Percentiles rank a stretch among this genome's conserved stretches.
phyloP scores from a whole-genome alignment of 2,329 filamentous ascomycete genomes.

The Pseudogymnoascus sp. region DNA sequence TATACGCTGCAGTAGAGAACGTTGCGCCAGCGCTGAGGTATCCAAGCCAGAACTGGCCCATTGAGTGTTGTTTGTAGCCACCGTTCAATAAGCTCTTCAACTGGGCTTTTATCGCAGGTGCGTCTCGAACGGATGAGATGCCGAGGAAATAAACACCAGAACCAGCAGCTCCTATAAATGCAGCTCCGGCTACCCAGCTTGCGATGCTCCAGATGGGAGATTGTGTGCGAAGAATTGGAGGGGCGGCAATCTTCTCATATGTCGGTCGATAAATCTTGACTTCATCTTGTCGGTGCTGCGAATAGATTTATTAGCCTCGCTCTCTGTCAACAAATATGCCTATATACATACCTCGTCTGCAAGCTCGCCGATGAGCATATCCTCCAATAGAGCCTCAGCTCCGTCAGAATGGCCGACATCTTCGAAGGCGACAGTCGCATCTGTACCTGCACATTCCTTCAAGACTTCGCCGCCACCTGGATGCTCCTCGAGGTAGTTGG shows the following conservation, averaged over 20 bases:
- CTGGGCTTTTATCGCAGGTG: neutral
- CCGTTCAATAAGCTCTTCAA: neutral
- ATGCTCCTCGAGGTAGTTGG: slow-evolving; percentile 52
- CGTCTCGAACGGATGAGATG: neutral
- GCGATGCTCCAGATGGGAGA: neutral
- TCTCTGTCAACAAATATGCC: neutral
- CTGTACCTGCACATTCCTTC: slow-evolving; percentile 69
- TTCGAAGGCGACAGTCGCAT: slow-evolving; percentile 75
- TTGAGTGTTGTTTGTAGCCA: neutral
- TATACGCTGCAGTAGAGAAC: neutral
- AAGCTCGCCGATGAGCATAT: slow-evolving; percentile 47
- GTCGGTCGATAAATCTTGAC: slow-evolving; percentile 9
- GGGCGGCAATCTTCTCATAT: neutral
- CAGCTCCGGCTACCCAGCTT: neutral
- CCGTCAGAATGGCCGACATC: slow-evolving; percentile 79
- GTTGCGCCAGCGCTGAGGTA: slow-evolving; percentile 4
- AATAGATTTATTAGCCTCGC: slow-evolving; percentile 9
- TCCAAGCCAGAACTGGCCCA: neutral
- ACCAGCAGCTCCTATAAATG: neutral
- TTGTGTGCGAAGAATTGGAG: neutral
- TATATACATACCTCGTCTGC: slow-evolving; percentile 45
- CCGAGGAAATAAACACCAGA: neutral
- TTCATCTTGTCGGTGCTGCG: slow-evolving; percentile 7
- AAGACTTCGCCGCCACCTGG: slow-evolving; percentile 73
- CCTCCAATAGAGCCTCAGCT: slow-evolving; percentile 59